These are phyloP conservation scores for Abrus precatorius DNA, from an alignment of 306 rosid species.

Conservation along the genomic window DNA sequence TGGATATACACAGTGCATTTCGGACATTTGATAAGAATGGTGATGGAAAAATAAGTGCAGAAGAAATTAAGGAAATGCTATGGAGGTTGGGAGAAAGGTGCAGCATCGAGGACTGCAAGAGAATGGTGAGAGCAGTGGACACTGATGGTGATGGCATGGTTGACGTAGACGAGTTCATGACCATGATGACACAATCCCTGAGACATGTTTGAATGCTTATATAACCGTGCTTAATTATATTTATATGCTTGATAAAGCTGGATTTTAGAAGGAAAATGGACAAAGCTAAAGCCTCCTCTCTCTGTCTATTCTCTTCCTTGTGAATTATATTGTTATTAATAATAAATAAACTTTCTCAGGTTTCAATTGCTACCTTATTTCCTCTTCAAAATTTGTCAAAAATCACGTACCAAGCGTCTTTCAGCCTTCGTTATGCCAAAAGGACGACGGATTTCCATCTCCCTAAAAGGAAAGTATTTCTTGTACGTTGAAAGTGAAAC, in stretches of 20 bases:
- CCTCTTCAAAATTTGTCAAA: not conserved
- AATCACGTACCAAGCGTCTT: not conserved
- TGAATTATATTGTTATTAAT: not conserved
- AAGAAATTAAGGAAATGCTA: conserved; percentile 72
- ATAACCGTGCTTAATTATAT: no score
- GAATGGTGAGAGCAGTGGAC: conserved; percentile 86
- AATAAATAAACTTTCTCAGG: conserved; percentile 5
- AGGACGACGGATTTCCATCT: no score
- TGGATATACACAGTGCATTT: conserved; percentile 75
- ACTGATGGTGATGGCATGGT: conserved; percentile 88
- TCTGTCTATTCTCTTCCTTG: conserved; percentile 8
- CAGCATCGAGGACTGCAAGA: conserved; percentile 73
- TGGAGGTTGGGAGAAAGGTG: conserved; percentile 75
- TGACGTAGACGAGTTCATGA: conserved; percentile 79
- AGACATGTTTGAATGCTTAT: conserved; percentile 41
- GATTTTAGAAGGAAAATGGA: conserved; percentile 11
- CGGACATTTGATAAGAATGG: conserved; percentile 70
- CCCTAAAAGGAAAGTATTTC: no score
- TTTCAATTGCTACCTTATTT: not conserved
- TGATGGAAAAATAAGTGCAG: conserved; percentile 89
- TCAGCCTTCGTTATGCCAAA: no score
- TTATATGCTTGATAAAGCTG: no score
- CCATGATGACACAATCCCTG: conserved; percentile 77
- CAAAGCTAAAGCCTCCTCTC: conserved; percentile 23
- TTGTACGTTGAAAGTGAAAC: no score